phyloP scores from a whole-genome alignment of 2,329 filamentous ascomycete genomes.

The Alternaria infectoria region DNA sequence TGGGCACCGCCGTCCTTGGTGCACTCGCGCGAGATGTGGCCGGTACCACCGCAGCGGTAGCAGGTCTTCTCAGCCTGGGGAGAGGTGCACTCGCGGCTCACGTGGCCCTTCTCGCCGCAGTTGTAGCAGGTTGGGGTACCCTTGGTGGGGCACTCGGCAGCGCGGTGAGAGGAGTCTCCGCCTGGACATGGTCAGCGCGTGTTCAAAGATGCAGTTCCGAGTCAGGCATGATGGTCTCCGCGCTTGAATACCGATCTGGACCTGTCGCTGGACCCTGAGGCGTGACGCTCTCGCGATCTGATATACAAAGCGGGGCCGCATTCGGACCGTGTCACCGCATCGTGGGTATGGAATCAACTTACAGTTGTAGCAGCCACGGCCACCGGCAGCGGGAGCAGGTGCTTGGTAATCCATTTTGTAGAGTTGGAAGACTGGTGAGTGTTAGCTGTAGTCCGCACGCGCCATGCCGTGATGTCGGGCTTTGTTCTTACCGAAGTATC shows the following conservation, averaged over 20 bases:
- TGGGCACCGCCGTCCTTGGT: conserved; percentile 59
- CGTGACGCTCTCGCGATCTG: background rate
- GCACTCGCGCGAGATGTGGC: conserved; percentile 93
- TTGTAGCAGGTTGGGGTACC: conserved; percentile 57
- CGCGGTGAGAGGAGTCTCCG: conserved; percentile 57
- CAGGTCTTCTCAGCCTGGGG: conserved; percentile 83
- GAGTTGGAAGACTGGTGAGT: conserved; percentile 26
- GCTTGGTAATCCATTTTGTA: conserved; percentile 47
- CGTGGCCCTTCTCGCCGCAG: conserved; percentile 57
- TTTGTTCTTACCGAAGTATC: conserved; percentile 32
- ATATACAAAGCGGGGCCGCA: conserved; percentile 4
- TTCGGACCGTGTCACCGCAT: background rate
- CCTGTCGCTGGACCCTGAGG: background rate
- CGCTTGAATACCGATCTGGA: background rate
- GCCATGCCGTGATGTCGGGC: conserved; percentile 7
- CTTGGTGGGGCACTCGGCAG: conserved; percentile 59
- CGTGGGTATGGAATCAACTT: conserved; percentile 22
- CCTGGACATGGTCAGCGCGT: conserved; percentile 43
- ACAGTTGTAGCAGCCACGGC: conserved; percentile 53
- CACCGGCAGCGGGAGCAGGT: conserved; percentile 41
- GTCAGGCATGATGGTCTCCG: background rate
- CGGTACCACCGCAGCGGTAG: conserved; percentile 78
- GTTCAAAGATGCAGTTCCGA: background rate
- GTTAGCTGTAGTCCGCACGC: conserved; percentile 23
- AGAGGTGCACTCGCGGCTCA: conserved; percentile 85